Base-by-base conservation (phyloP, 108 stramenopile genomes). In the Heterococcus sp. region DNA sequence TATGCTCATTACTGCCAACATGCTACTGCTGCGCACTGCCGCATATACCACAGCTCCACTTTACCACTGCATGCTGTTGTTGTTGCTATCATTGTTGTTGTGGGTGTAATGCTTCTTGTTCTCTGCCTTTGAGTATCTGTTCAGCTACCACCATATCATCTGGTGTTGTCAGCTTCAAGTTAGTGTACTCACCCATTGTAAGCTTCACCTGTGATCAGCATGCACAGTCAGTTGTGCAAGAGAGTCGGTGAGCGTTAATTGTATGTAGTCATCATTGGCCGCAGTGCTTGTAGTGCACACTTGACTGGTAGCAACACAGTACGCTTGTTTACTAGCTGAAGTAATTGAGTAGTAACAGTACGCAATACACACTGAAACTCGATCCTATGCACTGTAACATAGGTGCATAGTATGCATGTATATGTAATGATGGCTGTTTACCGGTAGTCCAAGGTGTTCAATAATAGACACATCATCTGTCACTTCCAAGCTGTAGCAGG, bases 401-500 rank as follows among this genome's bases (percentile, higher is more conserved):
- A n/a, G n/a, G n/a, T n/a, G n/a, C n/a, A n/a, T n/a, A n/a, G n/a
- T n/a, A n/a, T n/a, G n/a, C n/a, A n/a, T n/a, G n/a, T n/a, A n/a
- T n/a, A n/a, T n/a, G n/a, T n/a, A n/a, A n/a, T n/a, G n/a, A n/a
- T n/a, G n/a, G n/a, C n/a, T n/a, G n/a, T 69, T 70, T 40, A 72
- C 95, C 46, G 93, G 91, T 77, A 92, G 91, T 34, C 92, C 93
- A 77, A 96, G 82, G 28, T 91, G 90, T 87, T 96, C 95, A n/a
- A 96, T 90, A 66, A 96, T 93, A 34, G 92, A 92, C 11, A 95
- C 95, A 87, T 96, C 95, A 84, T 96, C 95, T 30, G 95, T 96
- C 0, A 96, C 94, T 75, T 94, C 93, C 87, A 92, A 85, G 38
- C 76, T 77, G 38, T 2, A 31, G 4, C 64, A n/a, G n/a, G 1